Percentiles rank a stretch among this genome's conserved stretches.
phyloP scores from a whole-genome alignment of 345 rosid species.

The Camelina sativa region DNA sequence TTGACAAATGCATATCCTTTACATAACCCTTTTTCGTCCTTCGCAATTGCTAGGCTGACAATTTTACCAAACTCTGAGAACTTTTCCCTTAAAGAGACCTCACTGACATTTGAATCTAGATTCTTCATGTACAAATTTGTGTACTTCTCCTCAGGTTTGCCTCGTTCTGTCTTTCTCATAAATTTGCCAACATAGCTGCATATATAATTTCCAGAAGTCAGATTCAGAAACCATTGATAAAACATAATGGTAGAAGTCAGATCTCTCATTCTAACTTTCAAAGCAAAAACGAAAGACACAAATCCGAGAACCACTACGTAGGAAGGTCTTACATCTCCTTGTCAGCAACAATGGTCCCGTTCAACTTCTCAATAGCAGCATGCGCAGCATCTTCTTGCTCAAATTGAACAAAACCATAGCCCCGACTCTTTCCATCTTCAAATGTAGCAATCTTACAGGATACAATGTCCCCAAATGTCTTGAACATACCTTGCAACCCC shows the following conservation, averaged over 20 bases:
- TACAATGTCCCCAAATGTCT: constrained; percentile 57
- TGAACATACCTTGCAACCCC: constrained; percentile 59
- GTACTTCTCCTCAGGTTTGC: constrained; percentile 58
- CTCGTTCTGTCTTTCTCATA: constrained; percentile 62
- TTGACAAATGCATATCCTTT: constrained; percentile 72
- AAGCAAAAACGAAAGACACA: background rate
- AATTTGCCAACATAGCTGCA: constrained; percentile 68
- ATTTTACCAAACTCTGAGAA: constrained; percentile 67
- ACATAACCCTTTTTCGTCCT: constrained; percentile 55
- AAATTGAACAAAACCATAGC: constrained; percentile 77
- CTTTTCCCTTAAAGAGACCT: constrained; percentile 55
- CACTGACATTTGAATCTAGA: constrained; percentile 62
- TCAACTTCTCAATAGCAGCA: constrained; percentile 65
- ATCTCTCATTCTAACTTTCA: background rate
- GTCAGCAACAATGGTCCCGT: constrained; percentile 51
- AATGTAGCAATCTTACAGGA: constrained; percentile 69
- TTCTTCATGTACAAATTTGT: constrained; percentile 75
- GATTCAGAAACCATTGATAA: background rate
- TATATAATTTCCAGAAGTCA: constrained; percentile 22
- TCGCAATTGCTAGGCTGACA: constrained; percentile 57
- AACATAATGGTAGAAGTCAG: background rate
- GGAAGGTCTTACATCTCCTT: constrained; percentile 61
- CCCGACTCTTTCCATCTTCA: constrained; percentile 73
- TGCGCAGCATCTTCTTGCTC: constrained; percentile 50
- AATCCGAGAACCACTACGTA: background rate